Base-by-base conservation (phyloP, 1,284 basidiomycete species). In the Mrakiaceae sp. region DNA sequence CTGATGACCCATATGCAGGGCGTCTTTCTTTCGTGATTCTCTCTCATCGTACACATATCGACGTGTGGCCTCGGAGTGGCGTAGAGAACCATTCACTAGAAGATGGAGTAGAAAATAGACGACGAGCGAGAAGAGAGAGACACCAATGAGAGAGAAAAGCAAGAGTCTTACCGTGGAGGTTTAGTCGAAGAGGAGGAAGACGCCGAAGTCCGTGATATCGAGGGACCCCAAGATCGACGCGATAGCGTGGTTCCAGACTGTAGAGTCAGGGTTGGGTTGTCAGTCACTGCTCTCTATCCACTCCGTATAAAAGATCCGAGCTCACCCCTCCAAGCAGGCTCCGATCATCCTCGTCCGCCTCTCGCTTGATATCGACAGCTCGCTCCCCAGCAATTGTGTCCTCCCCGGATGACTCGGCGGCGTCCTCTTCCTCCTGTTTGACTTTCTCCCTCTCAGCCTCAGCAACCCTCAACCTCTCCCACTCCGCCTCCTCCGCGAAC, bases 181-280 rank as follows among this genome's bases (percentile, higher is more conserved):
- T 27, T 27, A 27, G 27, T 27, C 27, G 27, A 27, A 27, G 27
- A 27, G 27, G 27, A 27, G 27, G 27, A 27, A 27, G 27, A 27
- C 27, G 53, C 53, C 27, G 53, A 55, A 11, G 57, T 27, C 8
- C 57, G 47, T 39, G 57, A 48, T 8, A 47, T 58, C 8, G 57
- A 58, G 8, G 60, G 50, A 14, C 60, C 60, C 43, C 51, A 63
- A 40, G 62, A 63, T 12, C 56, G 27, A n/a, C 43, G 46, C 4
- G 62, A 63, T n/a, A 48, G 62, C 1, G 62, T 63, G 2, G 62
- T 63, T 10, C 62, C 62, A 16, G 62, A 63, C 62, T 63, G 47
- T 8, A 10, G 49, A 14, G n/a, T 5, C 39, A 40, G 42, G n/a
- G 39, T 40, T 39, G 44, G 7, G 47, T 39, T 8, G 4, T n/a